These are phyloP conservation scores for Yarrowia bubula DNA, from an alignment of 805 yeast genomes.

Conservation along the genomic window DNA sequence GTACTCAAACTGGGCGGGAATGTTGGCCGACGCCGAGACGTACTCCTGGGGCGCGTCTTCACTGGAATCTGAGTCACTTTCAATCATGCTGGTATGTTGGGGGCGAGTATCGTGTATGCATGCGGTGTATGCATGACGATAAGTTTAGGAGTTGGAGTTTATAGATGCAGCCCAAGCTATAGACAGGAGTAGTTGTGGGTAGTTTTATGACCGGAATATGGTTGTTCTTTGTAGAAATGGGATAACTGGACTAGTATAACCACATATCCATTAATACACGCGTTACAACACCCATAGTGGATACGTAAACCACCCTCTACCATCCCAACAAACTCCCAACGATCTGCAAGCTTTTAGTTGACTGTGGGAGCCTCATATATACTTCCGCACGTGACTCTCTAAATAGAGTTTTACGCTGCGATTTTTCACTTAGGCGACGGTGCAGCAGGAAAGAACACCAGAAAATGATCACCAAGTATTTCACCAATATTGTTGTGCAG, in stretches of 20 bases:
- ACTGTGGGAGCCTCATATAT: neutral
- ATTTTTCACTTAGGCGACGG: constrained; percentile 21
- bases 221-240: no score
- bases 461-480: constrained; percentile 84
- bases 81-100: neutral
- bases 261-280: no score
- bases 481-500: constrained; percentile 69
- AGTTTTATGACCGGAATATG: no score
- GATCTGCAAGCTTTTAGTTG: neutral
- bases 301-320: no score
- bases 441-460: constrained; percentile 15
- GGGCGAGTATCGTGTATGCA: neutral
- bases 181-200: no score
- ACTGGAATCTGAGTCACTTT: constrained; percentile 5
- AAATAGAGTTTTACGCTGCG: neutral
- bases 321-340: neutral
- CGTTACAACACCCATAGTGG: neutral
- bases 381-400: neutral
- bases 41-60: constrained; percentile 23
- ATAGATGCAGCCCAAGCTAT: no score
- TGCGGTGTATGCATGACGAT: constrained; percentile 12
- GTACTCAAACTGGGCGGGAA: neutral
- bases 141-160: neutral
- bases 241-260: no score
- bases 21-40: constrained; percentile 4